Conservation (phyloP, 2,329 filamentous ascomycete genomes). For the Lachnellula arida region DNA sequence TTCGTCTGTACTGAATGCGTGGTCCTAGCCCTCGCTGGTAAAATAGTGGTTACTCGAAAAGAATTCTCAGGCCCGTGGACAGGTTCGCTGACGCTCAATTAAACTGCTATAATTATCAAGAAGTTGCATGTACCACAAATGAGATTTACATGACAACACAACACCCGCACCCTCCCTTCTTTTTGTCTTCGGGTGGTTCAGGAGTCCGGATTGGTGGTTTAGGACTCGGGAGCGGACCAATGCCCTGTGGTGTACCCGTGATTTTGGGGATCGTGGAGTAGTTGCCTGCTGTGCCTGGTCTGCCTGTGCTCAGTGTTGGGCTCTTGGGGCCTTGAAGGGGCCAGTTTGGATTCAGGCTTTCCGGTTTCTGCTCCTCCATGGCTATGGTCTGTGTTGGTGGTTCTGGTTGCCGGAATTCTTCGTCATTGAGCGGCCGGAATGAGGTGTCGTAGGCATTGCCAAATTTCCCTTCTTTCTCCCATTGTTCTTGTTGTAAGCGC, state of each 20-base stretch:
- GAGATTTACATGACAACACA: constrained; percentile 46
- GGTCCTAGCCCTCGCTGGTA: too few relatives aligned
- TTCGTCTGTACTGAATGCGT: too few relatives aligned
- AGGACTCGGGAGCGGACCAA: constrained; percentile 22
- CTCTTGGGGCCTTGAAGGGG: constrained; percentile 49
- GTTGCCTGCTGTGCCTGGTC: constrained; percentile 39
- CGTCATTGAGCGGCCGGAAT: constrained; percentile 75
- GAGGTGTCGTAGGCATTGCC: constrained; percentile 83
- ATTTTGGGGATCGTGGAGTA: constrained; percentile 46
- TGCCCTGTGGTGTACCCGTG: constrained; percentile 36
- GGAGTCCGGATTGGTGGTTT: constrained; percentile 47
- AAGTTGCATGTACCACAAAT: constrained; percentile 6
- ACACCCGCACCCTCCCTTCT: constrained; percentile 43
- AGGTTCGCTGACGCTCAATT: too few relatives aligned
- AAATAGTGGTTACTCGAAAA: too few relatives aligned
- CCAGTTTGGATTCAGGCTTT: constrained; percentile 49
- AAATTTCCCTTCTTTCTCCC: constrained; percentile 86
- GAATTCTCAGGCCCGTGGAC: too few relatives aligned
- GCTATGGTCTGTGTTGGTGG: constrained; percentile 20
- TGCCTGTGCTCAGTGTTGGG: constrained; percentile 42
- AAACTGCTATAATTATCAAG: too few relatives aligned
- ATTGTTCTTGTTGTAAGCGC: constrained; percentile 87
- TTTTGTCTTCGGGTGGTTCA: constrained; percentile 48
- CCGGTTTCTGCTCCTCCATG: constrained; percentile 26
- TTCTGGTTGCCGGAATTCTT: constrained; percentile 39